Conservation (phyloP, 2,329 filamentous ascomycete genomes). For the Clonostachys solani region DNA sequence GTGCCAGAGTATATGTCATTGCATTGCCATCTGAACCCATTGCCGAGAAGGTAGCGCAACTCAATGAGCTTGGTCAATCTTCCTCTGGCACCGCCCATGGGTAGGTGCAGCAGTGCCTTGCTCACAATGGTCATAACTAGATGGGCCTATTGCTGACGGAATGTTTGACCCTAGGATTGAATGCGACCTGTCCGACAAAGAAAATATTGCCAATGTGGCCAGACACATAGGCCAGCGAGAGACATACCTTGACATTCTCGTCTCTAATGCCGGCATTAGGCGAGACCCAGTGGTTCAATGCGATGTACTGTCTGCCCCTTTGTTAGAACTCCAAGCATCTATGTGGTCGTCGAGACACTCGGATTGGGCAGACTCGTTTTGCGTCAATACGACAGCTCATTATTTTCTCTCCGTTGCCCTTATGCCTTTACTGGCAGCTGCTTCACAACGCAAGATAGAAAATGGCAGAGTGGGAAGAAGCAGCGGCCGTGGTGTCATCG, state of each 20-base stretch:
- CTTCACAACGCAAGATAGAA: constrained; percentile 22
- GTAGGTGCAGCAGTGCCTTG: constrained; percentile 14
- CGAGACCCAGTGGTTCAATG: constrained; percentile 36
- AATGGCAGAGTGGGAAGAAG: constrained; percentile 16
- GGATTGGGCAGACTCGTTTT: constrained; percentile 40
- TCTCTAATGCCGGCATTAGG: constrained; percentile 44
- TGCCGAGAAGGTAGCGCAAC: constrained; percentile 23
- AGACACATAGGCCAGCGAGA: constrained; percentile 23
- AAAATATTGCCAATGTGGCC: constrained; percentile 27
- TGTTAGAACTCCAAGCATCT: constrained; percentile 36
- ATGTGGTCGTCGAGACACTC: constrained; percentile 37
- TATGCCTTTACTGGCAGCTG: constrained; percentile 34
- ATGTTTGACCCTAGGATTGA: constrained; percentile 12
- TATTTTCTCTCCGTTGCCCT: constrained; percentile 43
- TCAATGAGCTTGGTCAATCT: constrained; percentile 28
- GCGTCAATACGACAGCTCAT: constrained; percentile 42
- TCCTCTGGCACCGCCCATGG: constrained; percentile 30
- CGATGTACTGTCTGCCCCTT: constrained; percentile 32
- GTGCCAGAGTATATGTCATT: constrained; percentile 39
- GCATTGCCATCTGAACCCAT: constrained; percentile 35
- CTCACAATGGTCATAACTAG: not conserved
- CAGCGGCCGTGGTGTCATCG: constrained; percentile 36
- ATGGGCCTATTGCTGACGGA: too few species aligned
- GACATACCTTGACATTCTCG: constrained; percentile 37
- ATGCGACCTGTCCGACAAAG: constrained; percentile 34